Evolutionary conservation across 257 asterid genomes (phyloP), one percentile per base, ranked within the genome.

Genomic region (Verbascum thapsus): DNA sequence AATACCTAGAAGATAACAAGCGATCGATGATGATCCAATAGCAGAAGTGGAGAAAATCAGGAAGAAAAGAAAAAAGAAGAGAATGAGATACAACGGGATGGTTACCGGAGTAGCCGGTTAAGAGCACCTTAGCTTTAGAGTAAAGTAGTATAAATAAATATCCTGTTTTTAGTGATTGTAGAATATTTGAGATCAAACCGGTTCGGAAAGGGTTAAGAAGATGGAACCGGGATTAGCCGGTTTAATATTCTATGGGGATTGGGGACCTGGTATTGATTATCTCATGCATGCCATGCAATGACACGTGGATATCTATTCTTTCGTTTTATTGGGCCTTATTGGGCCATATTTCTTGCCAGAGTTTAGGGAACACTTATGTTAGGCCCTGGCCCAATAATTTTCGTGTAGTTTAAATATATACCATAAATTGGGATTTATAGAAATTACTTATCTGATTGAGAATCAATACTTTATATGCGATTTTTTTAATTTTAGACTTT

Each of bases 1-100:
- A n/a, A n/a, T n/a, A 84, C 95, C 95, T 73, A 32, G 76, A 63
- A 59, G 88, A 81, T 75, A 75, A 76, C 78, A 76, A 67, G 69
- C 67, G 80, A 76, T 83, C 72, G 87, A 84, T 66, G 81, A 77
- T 76, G 79, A 58, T 66, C 65, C 42, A 67, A 68, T 58, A 49
- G 13, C 57, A 48, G 45, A 23, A 65, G 67, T 60, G 37, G 40
- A 68, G 62, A 76, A 73, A 32, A 65, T 22, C 7, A 68, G 78
- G 67, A 20, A 75, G 47, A 37, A 41, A 61, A 67, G 76, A 62
- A 52, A 60, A 37, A 19, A 41, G 62, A 40, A 73, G 67, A 2
- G 20, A 54, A 19, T 13, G 69, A 26, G 73, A 59, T 11, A 56
- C 61, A 66, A 74, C 55, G 75, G 22, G 17, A 38, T 32, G 41